Base-by-base conservation (phyloP, 2,329 filamentous ascomycete species). In the Verticillium tricorpus region DNA sequence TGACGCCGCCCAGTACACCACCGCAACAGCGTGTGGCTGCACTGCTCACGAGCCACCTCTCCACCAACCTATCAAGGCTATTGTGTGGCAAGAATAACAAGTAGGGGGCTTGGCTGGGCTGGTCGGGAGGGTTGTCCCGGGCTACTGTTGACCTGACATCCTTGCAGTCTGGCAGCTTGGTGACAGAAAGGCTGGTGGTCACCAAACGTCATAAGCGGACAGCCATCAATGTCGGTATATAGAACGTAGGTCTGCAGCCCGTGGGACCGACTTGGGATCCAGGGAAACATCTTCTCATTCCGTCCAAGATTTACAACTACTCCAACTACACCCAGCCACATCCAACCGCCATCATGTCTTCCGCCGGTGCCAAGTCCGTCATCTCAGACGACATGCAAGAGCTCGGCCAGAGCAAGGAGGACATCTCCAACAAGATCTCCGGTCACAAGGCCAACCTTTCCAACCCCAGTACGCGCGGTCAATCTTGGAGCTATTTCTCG, bases 381-480 rank as follows among this genome's bases (percentile, higher is more conserved):
- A 69, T 78, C 63, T 78, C 76, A 12, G 69, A 72, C 60, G 75
- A 78, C 69, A 78, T 78, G 76, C 69, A 78, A 66, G 76, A 78
- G 67, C 68, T 78, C 60, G 62, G 60, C 39, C 63, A 69, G 40
- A 69, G 70, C 59, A 65, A 64, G 63, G 70, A 71, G 56, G 67
- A 69, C 34, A 63, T 67, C 62, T 70, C 69, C 55, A 61, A 71
- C 62, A 63, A 67, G 57, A 71, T 71, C 60, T 67, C 67, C 65
- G 78, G 79, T 15, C 78, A 81, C 69, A 80, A 80, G 70, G 78
- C 79, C 2, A 81, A 81, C 64, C 65, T 82, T 19, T 73, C 74
- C 61, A 82, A 82, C 63, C 78, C 78, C 11, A 81, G 79, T 81
- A 69, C 52, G 69, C 63, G 39, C 14, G 25, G 11, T 25, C 45